A percentile compares a stretch with the other conserved stretches of the same genome.
Conservation (phyloP, 2,329 filamentous ascomycete species). For the Paraphaeosphaeria sporulosa region DNA sequence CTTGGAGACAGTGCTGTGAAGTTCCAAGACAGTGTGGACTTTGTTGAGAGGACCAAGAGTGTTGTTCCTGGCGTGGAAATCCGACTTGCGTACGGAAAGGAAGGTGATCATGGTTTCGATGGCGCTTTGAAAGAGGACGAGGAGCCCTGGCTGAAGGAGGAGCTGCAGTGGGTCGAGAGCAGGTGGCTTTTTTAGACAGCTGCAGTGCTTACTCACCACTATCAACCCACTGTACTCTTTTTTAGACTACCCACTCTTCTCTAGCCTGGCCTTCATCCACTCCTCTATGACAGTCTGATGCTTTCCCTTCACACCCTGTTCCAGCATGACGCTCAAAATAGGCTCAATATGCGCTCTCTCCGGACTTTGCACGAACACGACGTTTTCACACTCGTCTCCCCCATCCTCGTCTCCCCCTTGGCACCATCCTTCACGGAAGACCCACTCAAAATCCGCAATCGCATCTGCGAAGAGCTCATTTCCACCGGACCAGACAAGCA, state of each 20-base stretch:
- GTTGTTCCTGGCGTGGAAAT: conserved; percentile 26
- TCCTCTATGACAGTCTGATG: background rate
- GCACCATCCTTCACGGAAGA: background rate
- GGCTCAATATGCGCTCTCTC: background rate
- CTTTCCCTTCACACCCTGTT: background rate
- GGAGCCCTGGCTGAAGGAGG: conserved; percentile 39
- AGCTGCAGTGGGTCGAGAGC: conserved; percentile 35
- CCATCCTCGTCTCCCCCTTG: background rate
- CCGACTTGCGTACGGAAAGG: conserved; percentile 24
- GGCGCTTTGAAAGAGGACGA: conserved; percentile 32
- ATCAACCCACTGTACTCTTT: no score
- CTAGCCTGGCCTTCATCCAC: background rate
- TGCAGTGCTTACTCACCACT: background rate
- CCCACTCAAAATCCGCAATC: background rate
- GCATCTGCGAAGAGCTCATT: background rate
- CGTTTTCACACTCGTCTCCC: background rate
- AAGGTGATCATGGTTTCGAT: conserved; percentile 45
- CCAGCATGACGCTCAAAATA: background rate
- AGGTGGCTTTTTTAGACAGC: conserved; percentile 29
- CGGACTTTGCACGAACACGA: background rate
- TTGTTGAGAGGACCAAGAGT: conserved; percentile 33
- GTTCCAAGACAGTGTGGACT: conserved; percentile 34
- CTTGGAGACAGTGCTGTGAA: conserved; percentile 36
- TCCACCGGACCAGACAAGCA: background rate
- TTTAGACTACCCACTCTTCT: background rate